Conservation (phyloP, 2,329 filamentous ascomycete genomes). For the Colletotrichum abscissum region DNA sequence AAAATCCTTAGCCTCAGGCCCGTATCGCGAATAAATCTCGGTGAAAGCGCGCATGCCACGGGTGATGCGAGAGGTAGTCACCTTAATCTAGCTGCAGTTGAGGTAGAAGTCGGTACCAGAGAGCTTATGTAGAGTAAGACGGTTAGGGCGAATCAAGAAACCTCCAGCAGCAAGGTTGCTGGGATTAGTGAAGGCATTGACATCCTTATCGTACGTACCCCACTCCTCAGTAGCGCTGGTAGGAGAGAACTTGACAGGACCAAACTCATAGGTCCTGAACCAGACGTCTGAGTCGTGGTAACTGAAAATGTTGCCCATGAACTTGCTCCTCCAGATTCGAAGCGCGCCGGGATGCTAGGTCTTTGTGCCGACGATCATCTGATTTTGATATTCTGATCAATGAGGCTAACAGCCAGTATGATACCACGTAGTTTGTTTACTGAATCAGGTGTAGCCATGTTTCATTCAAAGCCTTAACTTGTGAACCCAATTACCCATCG, state of each 20-base stretch:
- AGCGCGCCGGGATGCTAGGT: slow-evolving; percentile 31
- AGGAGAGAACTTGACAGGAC: slow-evolving; percentile 19
- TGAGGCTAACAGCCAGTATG: too few species aligned
- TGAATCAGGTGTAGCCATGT: too few species aligned
- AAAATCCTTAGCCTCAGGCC: too few species aligned
- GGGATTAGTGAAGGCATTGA: slow-evolving; percentile 47
- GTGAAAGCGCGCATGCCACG: too few species aligned
- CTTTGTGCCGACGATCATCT: slow-evolving; percentile 16
- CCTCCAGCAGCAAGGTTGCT: slow-evolving; percentile 47
- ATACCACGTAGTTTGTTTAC: too few species aligned
- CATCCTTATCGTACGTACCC: slow-evolving; percentile 31
- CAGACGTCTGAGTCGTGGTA: slow-evolving; percentile 37
- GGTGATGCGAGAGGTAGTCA: slow-evolving; percentile 44
- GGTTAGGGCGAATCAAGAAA: slow-evolving; percentile 54
- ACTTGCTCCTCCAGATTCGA: slow-evolving; percentile 26
- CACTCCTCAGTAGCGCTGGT: slow-evolving; percentile 10
- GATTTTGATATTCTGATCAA: too few species aligned
- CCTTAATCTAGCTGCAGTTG: slow-evolving; percentile 53
- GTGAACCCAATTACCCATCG: neutral
- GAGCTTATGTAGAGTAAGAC: slow-evolving; percentile 54
- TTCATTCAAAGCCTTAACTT: too few species aligned
- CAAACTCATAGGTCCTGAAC: slow-evolving; percentile 40
- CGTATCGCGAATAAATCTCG: too few species aligned
- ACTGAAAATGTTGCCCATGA: slow-evolving; percentile 17
- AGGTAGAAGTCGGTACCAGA: slow-evolving; percentile 51